Evolutionary conservation across 2,329 filamentous ascomycete genomes (phyloP).

Genomic region (Arthrobotrys iridis): DNA sequence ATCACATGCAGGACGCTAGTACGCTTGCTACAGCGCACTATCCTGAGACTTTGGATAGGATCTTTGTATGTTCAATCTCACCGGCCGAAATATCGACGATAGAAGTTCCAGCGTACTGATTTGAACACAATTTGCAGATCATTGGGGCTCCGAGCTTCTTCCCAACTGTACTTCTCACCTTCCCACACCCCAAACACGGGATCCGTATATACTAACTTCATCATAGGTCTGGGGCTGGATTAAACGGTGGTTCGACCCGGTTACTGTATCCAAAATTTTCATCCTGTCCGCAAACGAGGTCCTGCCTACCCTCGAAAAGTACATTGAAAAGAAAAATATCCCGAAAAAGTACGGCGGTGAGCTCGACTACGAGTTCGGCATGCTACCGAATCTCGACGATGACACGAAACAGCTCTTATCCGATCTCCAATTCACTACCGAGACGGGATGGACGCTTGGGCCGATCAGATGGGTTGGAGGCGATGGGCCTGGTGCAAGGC

Average conservation of each 20-base stretch:
- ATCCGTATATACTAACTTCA: not conserved
- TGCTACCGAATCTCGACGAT: conserved; percentile 77
- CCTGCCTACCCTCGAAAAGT: conserved; percentile 77
- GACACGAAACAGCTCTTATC: conserved; percentile 54
- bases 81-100: not conserved
- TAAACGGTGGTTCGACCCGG: conserved; percentile 94
- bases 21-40: conserved; percentile 91
- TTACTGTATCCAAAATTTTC: conserved; percentile 95
- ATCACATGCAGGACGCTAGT: conserved; percentile 92
- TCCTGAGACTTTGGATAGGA: conserved; percentile 88
- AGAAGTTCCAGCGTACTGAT: conserved; percentile 10
- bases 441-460: conserved; percentile 26
- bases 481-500: conserved; percentile 25
- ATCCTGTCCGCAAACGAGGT: conserved; percentile 80
- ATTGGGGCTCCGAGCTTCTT: conserved; percentile 92
- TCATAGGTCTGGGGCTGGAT: conserved; percentile 81
- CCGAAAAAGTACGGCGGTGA: conserved; percentile 90
- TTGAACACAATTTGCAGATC: conserved; percentile 66
- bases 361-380: conserved; percentile 82
- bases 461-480: conserved; percentile 49
- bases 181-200: not conserved
- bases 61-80: conserved; percentile 67
- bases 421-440: conserved; percentile 30
- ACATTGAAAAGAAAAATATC: conserved; percentile 83
- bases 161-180: conserved; percentile 69